Evolutionary conservation across 176 grass and related monocot genomes (phyloP), one percentile per base, ranked within the genome.

Genomic region (Guadua angustifolia): DNA sequence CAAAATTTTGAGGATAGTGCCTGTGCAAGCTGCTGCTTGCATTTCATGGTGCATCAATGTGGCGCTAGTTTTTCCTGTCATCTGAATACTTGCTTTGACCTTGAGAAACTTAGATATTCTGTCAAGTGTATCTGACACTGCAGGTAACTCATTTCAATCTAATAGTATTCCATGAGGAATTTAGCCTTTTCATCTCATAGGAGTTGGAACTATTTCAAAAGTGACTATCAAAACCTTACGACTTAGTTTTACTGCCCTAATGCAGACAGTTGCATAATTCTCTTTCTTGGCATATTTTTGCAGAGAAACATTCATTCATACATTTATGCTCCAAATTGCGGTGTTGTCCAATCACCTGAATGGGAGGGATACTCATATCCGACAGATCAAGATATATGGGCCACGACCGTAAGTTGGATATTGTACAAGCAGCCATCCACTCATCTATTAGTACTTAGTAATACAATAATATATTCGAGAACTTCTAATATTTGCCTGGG

Each of bases 271-370:
- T 61, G 43, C 38, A 61, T 73, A 63, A 84, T 78, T 38, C 3
- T 79, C 24, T 76, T 86, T 69, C 16, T 88, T 79, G 42, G 26
- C 74, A 61, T 69, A 66, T 79, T 50, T 80, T 62, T 84, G 73
- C 90, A 98, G 96, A 15, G 96, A 98, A 69, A 93, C 90, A 74
- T 94, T 95, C 82, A 83, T 98, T 68, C 83, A 90, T 80, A 94
- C 93, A 72, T 98, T 98, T 86, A 98, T 98, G 93, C 93, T 98
- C 77, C 93, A 98, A 90, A 85, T 98, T 77, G 91, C 77, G 42
- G 65, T 98, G 69, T 73, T 95, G 16, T 93, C 93, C 35, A 95
- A 98, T 87, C 96, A 98, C 77, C 71, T 95, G 44, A 98, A 98
- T 9, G 96, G 96, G 76, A 85, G 96, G 77, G 96, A 98, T 76